A percentile compares a stretch with the other conserved stretches of the same genome.
phyloP scores from a whole-genome alignment of 345 rosid genomes.

The Eucalyptus tenuipes region DNA sequence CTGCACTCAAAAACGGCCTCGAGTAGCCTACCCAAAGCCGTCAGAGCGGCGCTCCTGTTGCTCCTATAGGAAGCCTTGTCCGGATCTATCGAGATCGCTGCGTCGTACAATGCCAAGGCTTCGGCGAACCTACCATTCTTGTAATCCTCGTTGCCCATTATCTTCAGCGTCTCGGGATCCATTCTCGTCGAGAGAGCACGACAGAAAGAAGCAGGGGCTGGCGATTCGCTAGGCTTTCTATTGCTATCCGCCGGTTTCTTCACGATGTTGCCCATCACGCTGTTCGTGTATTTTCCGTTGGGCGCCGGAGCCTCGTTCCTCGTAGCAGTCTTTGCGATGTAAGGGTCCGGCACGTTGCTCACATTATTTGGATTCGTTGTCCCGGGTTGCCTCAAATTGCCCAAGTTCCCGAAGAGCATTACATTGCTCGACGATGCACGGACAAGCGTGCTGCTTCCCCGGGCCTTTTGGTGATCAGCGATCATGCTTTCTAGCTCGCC shows the following conservation, averaged over 20 bases:
- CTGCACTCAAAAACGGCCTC: constrained; percentile 90
- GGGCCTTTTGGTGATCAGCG: constrained; percentile 49
- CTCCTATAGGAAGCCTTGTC: constrained; percentile 82
- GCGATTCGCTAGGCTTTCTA: constrained; percentile 1
- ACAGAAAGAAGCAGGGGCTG: constrained; percentile 43
- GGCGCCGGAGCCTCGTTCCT: not conserved
- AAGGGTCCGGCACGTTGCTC: not conserved
- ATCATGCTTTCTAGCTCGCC: constrained; percentile 91
- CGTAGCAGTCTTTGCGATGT: not conserved
- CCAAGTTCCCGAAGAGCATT: constrained; percentile 65
- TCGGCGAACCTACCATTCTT: constrained; percentile 84
- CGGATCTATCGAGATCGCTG: constrained; percentile 86
- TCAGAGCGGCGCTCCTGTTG: constrained; percentile 84
- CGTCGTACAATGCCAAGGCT: constrained; percentile 85
- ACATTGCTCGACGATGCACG: constrained; percentile 86
- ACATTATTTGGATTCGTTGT: constrained; percentile 7
- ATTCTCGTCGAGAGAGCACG: constrained; percentile 81
- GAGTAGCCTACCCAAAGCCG: constrained; percentile 72
- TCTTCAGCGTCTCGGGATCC: constrained; percentile 92
- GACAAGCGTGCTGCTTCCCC: constrained; percentile 34
- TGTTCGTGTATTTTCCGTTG: constrained; percentile 26
- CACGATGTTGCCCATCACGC: constrained; percentile 41
- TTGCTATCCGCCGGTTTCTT: constrained; percentile 7
- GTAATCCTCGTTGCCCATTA: constrained; percentile 96
- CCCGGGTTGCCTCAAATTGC: constrained; percentile 56